Evolutionary conservation across 352 stramenopile species (phyloP).

Genomic region (Thraustochytrium sp.): DNA sequence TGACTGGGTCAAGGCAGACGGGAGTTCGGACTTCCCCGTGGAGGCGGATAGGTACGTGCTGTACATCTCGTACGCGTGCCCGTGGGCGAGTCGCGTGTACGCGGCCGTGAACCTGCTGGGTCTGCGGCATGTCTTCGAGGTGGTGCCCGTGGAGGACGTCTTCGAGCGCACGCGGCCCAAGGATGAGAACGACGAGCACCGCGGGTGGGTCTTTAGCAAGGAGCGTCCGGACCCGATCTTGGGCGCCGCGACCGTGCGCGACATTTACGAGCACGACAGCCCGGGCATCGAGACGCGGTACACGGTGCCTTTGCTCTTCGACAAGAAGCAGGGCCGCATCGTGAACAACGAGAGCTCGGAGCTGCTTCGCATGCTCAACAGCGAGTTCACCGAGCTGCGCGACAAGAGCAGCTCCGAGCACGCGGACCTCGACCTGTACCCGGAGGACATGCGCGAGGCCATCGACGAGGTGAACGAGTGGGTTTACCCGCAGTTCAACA

Average conservation of each 20-base stretch:
- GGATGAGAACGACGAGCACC: conserved; percentile 65
- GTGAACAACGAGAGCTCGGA: conserved; percentile 91
- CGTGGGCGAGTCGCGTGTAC: conserved; percentile 69
- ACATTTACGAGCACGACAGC: conserved; percentile 69
- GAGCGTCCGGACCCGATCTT: conserved; percentile 54
- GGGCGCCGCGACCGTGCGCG: conserved; percentile 64
- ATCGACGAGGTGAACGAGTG: conserved; percentile 79
- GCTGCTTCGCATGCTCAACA: conserved; percentile 90
- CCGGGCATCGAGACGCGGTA: conserved; percentile 48
- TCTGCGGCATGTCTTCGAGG: conserved; percentile 82
- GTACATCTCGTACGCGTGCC: conserved; percentile 90
- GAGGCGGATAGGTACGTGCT: conserved; percentile 70
- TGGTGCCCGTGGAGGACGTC: conserved; percentile 75
- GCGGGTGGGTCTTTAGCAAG: conserved; percentile 71
- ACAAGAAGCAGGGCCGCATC: conserved; percentile 84
- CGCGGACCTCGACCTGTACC: conserved; percentile 72
- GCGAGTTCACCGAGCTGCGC: conserved; percentile 73
- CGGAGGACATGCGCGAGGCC: conserved; percentile 62
- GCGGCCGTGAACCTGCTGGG: conserved; percentile 84
- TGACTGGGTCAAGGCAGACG: background rate
- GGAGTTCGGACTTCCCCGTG: background rate
- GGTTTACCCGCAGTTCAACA: conserved; percentile 81
- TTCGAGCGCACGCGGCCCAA: conserved; percentile 64
- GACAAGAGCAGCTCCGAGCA: conserved; percentile 48
- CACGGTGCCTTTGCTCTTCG: conserved; percentile 84